Evolutionary conservation across 768 basidiomycete genomes (phyloP), one percentile per base, ranked within the genome.

Genomic region (Mrakia frigida): DNA sequence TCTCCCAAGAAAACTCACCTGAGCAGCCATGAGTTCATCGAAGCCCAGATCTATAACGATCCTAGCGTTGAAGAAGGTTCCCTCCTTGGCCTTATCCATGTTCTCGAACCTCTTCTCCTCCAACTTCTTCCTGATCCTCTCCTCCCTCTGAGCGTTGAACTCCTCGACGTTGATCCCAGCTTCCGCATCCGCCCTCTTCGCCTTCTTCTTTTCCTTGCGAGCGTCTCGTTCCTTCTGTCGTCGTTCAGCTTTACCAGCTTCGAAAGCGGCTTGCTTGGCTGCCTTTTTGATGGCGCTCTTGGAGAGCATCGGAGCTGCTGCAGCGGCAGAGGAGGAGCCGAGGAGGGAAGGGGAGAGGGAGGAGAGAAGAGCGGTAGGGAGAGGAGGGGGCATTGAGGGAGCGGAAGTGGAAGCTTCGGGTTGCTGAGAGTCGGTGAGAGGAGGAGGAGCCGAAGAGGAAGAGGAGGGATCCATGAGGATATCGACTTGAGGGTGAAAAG

Each of bases 31-130:
- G 84, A 90, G 86, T 61, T 94, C 88, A 82, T 98, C 95, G 82
- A 97, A 98, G 13, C 90, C 93, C 25, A 98, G 86, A 84, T 99
- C 97, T 28, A 98, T 63, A 6, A 84, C 78, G 14, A 83, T 77
- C 14, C 81, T 82, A 21, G 82, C 83, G 61, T 78, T 78, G 80
- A 81, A 84, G n/a, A 76, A 78, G n/a, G 78, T 70, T 28, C 67
- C 74, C 18, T 74, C 77, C 31, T 74, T 60, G 33, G 77, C 69
- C 82, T 75, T 73, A 77, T 83, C 80, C 77, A 81, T 80, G 61
- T 81, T 79, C 74, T 81, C 79, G 35, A 83, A 80, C 61, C 78
- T 77, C 74, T 80, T 81, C 76, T 87, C 82, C 60, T 81, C 79
- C n/a, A 81, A 67, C 11, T 77, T 61, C 35, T 77, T 72, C 68